Evolutionary conservation across 371 early-diverging fungal genomes (phyloP), one percentile per base, ranked within the genome.

Genomic region (Mycotypha africana): DNA sequence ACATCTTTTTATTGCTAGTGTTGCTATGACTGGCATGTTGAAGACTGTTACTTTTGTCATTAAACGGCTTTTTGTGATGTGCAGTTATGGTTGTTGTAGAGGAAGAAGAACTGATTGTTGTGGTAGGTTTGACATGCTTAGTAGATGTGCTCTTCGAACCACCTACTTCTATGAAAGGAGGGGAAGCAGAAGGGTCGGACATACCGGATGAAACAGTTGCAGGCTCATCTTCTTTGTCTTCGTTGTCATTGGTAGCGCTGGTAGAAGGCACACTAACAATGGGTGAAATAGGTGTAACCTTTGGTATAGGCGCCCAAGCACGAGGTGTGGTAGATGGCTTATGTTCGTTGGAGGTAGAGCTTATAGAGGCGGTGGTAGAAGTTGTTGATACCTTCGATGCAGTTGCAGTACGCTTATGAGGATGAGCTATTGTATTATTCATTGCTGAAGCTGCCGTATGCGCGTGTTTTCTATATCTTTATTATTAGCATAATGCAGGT

Each of bases 271-370:
- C 42, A 11, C 11, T 20, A 43, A 49, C 22, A 30, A 53, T 45
- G 30, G 60, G 58, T 32, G 59, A 42, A 16, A 53, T 36, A 31
- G 66, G 67, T 1, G 54, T 55, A 16, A 66, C 60, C 36, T 66
- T 67, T 17, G 67, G 71, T 34, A 67, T 67, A 23, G 71, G 65
- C 22, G 67, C 67, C 71, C 71, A 70, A 11, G 58, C 49, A 28
- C 52, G 58, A 20, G 58, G 53, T n/a, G 34, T 33, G 15, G 56
- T 32, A 23, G 47, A 11, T 10, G 48, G 48, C 25, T 41, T 55
- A 8, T 17, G 9, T 39, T 48, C 52, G 15, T 36, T 43, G 4
- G 46, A 28, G 15, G 16, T 24, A n/a, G 51, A 39, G n/a, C n/a
- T n/a, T n/a, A n/a, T 42, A 25, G 44, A 30, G 1, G 56, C 38